phyloP scores from a whole-genome alignment of 2,329 filamentous ascomycete genomes.

The Botrytis elliptica region DNA sequence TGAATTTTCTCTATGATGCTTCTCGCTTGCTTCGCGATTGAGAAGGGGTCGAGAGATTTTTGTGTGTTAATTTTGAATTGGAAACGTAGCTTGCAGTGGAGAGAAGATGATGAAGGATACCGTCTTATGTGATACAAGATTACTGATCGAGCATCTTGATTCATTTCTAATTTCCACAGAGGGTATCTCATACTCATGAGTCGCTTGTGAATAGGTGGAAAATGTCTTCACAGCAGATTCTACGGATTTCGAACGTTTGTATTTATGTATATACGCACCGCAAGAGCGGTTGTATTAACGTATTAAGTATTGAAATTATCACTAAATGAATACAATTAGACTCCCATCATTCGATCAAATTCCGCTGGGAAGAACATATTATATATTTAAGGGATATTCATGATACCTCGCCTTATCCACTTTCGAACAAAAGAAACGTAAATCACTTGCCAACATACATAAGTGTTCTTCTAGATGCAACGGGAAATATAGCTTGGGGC shows the following conservation, averaged over 20 bases:
- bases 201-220: background rate
- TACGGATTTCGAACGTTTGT: background rate
- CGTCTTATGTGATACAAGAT: background rate
- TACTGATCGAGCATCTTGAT: background rate
- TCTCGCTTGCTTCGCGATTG: background rate
- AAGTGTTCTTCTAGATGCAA: slow-evolving; percentile 43
- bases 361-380: background rate
- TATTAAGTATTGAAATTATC: background rate
- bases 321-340: background rate
- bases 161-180: background rate
- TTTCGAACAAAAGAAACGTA: background rate
- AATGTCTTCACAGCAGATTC: no score
- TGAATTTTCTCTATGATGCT: background rate
- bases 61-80: background rate
- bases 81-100: background rate
- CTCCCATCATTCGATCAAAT: background rate
- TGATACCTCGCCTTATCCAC: background rate
- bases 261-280: background rate
- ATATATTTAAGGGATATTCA: background rate
- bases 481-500: slow-evolving; percentile 43
- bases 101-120: background rate
- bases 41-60: background rate
- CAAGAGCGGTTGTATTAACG: background rate
- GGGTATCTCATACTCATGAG: background rate
- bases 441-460: slow-evolving; percentile 37